These are phyloP conservation scores for Albatrellus sp. DNA, from an alignment of 1,284 basidiomycete species.

Conservation along the genomic window DNA sequence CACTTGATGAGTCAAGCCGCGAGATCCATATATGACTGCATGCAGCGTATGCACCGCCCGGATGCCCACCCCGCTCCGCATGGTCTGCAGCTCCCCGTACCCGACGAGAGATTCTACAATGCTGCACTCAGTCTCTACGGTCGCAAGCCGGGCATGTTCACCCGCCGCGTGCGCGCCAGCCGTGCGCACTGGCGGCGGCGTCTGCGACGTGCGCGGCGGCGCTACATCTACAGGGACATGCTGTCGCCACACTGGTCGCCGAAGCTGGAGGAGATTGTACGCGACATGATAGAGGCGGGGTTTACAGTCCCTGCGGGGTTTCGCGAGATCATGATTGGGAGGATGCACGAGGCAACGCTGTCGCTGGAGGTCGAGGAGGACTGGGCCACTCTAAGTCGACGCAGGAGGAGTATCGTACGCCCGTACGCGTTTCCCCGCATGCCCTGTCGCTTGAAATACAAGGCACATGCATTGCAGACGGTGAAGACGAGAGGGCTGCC, in stretches of 20 bases:
- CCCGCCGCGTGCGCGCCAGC: constrained; percentile 13
- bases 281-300: constrained; percentile 32
- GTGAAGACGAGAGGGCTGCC: constrained; percentile 30
- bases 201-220: constrained; percentile 15
- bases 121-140: constrained; percentile 40
- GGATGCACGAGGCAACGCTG: constrained; percentile 7
- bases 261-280: constrained; percentile 30
- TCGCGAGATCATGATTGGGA: constrained; percentile 31
- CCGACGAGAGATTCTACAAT: constrained; percentile 60
- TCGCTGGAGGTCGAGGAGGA: neutral
- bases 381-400: neutral
- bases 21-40: constrained; percentile 18
- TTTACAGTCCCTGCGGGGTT: constrained; percentile 34
- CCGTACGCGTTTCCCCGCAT: constrained; percentile 22
- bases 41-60: constrained; percentile 8
- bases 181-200: constrained; percentile 20
- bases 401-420: constrained; percentile 7
- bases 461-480: constrained; percentile 18
- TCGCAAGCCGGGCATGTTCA: constrained; percentile 19
- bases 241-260: constrained; percentile 20
- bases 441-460: constrained; percentile 10
- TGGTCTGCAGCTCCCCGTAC: constrained; percentile 21
- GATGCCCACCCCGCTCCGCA: neutral
- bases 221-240: constrained; percentile 13
- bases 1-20: constrained; percentile 25